Evolutionary conservation across 345 rosid species (phyloP), one percentile per base, ranked within the genome.

Genomic region (Linum tenue): DNA sequence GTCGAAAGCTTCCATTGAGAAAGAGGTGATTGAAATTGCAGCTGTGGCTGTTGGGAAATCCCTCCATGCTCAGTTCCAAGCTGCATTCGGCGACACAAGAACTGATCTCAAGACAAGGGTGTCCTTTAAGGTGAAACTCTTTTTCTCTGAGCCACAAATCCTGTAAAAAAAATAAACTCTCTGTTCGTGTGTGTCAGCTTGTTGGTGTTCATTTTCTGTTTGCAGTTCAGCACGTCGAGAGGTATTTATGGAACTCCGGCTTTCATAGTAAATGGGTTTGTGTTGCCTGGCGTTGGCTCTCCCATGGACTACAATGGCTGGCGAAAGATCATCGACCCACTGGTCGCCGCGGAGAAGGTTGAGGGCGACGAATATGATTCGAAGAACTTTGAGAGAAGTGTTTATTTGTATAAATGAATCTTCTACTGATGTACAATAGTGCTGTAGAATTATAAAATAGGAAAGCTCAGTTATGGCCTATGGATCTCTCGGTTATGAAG

Each of bases 51-150:
- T 84, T 22, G 89, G 97, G 59, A 79, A 79, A 69, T 81, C 97
- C 5, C 81, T 72, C 55, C 67, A 56, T 31, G 72, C 81, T 59
- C 72, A 70, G 15, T 67, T 92, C 7, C 69, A 77, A 72, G 77
- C 85, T 55, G 96, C 91, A 43, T 86, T 92, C 72, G 69, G 40
- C 31, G 76, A 78, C 80, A 71, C 74, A 7, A 62, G 70, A 48
- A 83, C 89, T 64, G 89, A 89, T 83, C 85, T 83, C 56, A 65
- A 79, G 73, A 83, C 96, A 15, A 81, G 91, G 70, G 78, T 89
- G 60, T 87, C 96, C 36, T 92, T 89, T 81, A 87, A 83, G 95
- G 96, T 89, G 72, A 73, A 76, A 67, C 40, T 22, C 31, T 22
- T 22, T 22, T 22, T 22, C 31, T 22, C 31, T 22, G 31, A 22